Base-by-base conservation (phyloP, 345 rosid genomes). In the Eucalyptus pauciflora region DNA sequence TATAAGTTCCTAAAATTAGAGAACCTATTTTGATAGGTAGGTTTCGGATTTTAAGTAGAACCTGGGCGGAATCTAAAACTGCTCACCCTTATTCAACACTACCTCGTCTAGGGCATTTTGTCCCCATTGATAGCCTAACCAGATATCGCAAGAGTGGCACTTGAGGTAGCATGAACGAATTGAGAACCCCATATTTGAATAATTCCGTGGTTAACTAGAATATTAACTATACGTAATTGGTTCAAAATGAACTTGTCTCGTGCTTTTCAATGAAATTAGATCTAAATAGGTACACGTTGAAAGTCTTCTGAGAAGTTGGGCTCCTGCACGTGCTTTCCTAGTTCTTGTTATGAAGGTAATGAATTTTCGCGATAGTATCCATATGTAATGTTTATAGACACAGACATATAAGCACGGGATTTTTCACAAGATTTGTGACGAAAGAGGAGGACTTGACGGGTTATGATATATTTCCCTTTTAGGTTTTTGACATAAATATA, bases 61-160 rank as follows among this genome's bases (percentile, higher is more conserved):
- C 2, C 0, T 51, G 0, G 1, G 56, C 22, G 1, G 1, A 51
- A 51, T 51, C 56, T 17, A 51, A 51, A 51, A 51, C 2, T 51
- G 56, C 2, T 51, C 22, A 51, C 3, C 56, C 56, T 17, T 0
- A 51, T 64, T n/a, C 76, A n/a, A 64, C 76, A n/a, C 20, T 7
- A 27, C 31, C 69, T 29, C 29, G 17, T 29, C 33, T 62, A 14
- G 33, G 69, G 69, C 33, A 62, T 3, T 62, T 62, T 62, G 33
- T 29, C 69, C 69, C n/a, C n/a, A 29, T 4, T 29, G 41, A n/a
- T 14, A 8, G 41, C 18, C 33, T 67, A 20, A 67, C 76, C 76
- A 51, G 54, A 51, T 51, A 7, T 67, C 6, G 41, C 76, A n/a
- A 67, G 11, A 67, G 20, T 4, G 20, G 41, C 41, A 4, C 20